phyloP scores from a whole-genome alignment of 495 filamentous ascomycete genomes.

The Penicillium riverlandense region DNA sequence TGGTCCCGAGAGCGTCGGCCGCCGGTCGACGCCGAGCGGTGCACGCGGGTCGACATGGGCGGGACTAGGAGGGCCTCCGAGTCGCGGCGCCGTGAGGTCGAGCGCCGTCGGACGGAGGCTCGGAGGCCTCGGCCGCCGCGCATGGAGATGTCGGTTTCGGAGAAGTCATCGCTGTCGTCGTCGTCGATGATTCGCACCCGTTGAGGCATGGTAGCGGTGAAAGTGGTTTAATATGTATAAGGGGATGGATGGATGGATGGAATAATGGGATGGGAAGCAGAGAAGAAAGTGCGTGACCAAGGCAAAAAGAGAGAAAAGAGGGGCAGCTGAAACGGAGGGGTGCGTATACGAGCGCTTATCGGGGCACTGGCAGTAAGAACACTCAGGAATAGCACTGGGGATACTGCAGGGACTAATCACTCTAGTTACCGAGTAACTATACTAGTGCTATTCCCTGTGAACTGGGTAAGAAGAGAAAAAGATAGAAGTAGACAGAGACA shows the following conservation, averaged over 20 bases:
- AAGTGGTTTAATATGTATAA: too few relatives aligned
- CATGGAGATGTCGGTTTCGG: conserved; percentile 34
- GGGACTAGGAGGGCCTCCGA: conserved; percentile 13
- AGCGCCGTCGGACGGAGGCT: conserved; percentile 23
- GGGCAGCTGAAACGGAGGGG: not conserved
- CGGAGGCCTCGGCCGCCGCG: conserved; percentile 14
- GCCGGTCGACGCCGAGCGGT: conserved; percentile 37
- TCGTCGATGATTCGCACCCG: conserved; percentile 18
- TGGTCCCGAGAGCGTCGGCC: conserved; percentile 18
- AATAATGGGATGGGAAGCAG: not conserved
- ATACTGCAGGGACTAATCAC: too few relatives aligned
- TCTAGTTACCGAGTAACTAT: too few relatives aligned
- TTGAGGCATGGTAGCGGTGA: too few relatives aligned
- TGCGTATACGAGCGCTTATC: conserved; percentile 2
- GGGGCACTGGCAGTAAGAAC: not conserved
- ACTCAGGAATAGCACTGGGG: too few relatives aligned
- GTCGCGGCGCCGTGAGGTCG: conserved; percentile 28
- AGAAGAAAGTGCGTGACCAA: not conserved
- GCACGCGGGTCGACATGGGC: conserved; percentile 17
- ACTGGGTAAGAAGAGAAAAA: too few relatives aligned
- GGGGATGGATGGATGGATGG: too few relatives aligned
- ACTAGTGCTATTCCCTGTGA: too few relatives aligned
- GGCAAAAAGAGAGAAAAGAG: not conserved
- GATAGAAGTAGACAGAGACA: too few relatives aligned
- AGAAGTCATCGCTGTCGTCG: conserved; percentile 26